phyloP scores from a whole-genome alignment of 768 basidiomycete species.

The Serendipita vermifera region DNA sequence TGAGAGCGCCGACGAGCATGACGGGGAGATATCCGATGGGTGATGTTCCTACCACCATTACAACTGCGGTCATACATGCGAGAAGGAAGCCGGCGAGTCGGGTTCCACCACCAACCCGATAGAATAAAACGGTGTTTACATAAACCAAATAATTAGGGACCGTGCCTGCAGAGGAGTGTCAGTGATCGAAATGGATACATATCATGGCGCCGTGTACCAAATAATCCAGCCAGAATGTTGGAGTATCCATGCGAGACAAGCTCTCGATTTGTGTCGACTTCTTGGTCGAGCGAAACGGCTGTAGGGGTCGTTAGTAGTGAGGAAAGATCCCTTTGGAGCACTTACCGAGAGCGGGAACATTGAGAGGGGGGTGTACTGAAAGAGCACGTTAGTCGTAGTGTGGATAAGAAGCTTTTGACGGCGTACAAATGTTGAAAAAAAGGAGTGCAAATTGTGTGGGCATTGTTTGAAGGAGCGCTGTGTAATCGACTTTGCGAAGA shows the following conservation, averaged over 20 bases:
- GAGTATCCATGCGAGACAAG: slow-evolving; percentile 87
- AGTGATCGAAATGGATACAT: slow-evolving; percentile 6
- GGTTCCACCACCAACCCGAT: slow-evolving; percentile 44
- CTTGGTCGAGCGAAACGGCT: slow-evolving; percentile 82
- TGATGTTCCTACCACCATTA: slow-evolving; percentile 73
- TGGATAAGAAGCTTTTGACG: not conserved
- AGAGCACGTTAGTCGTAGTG: slow-evolving; percentile 44
- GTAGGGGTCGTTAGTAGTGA: not conserved
- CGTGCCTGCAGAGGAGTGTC: slow-evolving; percentile 24
- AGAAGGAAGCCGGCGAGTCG: slow-evolving; percentile 78
- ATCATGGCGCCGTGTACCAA: slow-evolving; percentile 68
- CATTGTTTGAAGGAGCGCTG: slow-evolving; percentile 64
- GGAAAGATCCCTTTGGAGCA: not conserved
- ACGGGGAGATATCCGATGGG: slow-evolving; percentile 90
- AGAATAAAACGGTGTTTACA: slow-evolving; percentile 46
- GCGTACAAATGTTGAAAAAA: slow-evolving; percentile 22
- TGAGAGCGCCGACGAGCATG: slow-evolving; percentile 81
- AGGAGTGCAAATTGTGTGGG: slow-evolving; percentile 84
- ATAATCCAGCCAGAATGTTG: slow-evolving; percentile 65
- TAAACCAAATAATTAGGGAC: slow-evolving; percentile 74
- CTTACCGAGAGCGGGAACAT: slow-evolving; percentile 78
- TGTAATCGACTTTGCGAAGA: slow-evolving; percentile 43
- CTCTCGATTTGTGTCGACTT: slow-evolving; percentile 85
- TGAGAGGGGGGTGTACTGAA: slow-evolving; percentile 79
- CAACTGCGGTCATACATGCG: slow-evolving; percentile 51